Base-by-base conservation (phyloP, 805 yeast genomes). In the Ogataea paradorogensis region DNA sequence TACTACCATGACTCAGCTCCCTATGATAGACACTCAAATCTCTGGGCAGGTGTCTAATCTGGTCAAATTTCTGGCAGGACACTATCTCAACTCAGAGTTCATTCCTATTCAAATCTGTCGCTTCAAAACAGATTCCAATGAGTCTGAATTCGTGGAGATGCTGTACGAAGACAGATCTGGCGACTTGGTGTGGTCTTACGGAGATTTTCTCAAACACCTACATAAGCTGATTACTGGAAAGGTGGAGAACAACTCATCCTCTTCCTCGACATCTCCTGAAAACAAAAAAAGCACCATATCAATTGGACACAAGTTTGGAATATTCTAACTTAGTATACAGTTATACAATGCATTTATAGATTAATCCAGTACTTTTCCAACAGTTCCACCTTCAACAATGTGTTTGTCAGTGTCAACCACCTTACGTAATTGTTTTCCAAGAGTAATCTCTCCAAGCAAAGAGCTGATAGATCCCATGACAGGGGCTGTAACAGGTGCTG, bases 91-190 rank as follows among this genome's bases (percentile, higher is more conserved):
- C 9, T 47, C 60, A 2, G 67, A 65, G 13, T 67, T 65, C 45
- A 52, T 74, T 32, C 73, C 79, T 1, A 59, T 86, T 21, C 79
- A 77, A 43, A 58, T 88, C 5, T 76, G 84, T 11, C 69, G 93
- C 45, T 80, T 78, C 49, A 80, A 80, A 6, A 60, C 73, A 15
- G 95, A 85, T 54, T 78, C 78, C 2, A 70, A 76, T 3, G 80
- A 80, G 50, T 51, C 59, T 30, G 75, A 70, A 35, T 77, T 88
- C 56, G 64, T 70, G 27, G 80, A 79, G 29, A 53, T 76, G 35
- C 64, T 93, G 55, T 78, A 81, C 21, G 98, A 93, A 53, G 98
- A 93, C 57, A 70, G 77, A 32, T 65, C 70, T 16, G 65, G 65
- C 26, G 78, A 80, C 30, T 67, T 74, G 59, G 56, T 78, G 52